Base-by-base conservation (phyloP, 2,329 filamentous ascomycete species). In the Pseudogymnoascus sp. region DNA sequence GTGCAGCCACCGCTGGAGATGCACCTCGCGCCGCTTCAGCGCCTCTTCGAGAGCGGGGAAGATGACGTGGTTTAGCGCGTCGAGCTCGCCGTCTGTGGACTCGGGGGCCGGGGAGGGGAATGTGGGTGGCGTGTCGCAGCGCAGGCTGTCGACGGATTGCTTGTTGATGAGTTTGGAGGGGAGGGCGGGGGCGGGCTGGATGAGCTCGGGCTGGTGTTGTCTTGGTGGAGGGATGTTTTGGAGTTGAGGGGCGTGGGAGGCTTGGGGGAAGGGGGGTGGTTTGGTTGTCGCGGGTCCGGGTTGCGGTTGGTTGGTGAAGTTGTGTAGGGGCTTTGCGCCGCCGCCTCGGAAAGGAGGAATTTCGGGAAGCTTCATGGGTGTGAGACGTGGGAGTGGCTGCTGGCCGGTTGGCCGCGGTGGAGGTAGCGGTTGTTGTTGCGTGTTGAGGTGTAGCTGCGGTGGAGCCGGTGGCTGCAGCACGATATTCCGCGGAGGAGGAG, bases 1-100 rank as follows among this genome's bases (percentile, higher is more conserved):
- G 62, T 81, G 79, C 66, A 62, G 68, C 64, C 25, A 69, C 60
- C 69, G 72, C 69, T 83, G 83, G 60, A 87, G 75, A 38, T 82
- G 78, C 65, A 81, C 81, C 70, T 85, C 82, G 60, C 94, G 88
- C 59, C 94, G 83, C 72, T 91, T 90, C 18, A 97, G 83, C 6
- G 94, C 91, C 66, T 94, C 89, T 74, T 96, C 91, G 1, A 99
- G 81, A 1, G 94, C 93, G 0, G 94, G 94, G 64, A 97, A 86
- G 37, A 99, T 90, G 58, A 99, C 93, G 67, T 93, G 90, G 70
- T 88, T 90, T 1, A 97, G 81, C 2, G 92, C 91, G 60, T 95
- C 94, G 20, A 96, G 81, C 62, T 95, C 89, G 11, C 82, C 85
- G 61, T 84, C 82, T 22, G 82, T 74, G 63, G 82, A 84, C 2